Percentiles rank a stretch among this genome's conserved stretches.
These are phyloP conservation scores for Pholiota molesta DNA, from an alignment of 768 basidiomycete species.

Conservation along the genomic window DNA sequence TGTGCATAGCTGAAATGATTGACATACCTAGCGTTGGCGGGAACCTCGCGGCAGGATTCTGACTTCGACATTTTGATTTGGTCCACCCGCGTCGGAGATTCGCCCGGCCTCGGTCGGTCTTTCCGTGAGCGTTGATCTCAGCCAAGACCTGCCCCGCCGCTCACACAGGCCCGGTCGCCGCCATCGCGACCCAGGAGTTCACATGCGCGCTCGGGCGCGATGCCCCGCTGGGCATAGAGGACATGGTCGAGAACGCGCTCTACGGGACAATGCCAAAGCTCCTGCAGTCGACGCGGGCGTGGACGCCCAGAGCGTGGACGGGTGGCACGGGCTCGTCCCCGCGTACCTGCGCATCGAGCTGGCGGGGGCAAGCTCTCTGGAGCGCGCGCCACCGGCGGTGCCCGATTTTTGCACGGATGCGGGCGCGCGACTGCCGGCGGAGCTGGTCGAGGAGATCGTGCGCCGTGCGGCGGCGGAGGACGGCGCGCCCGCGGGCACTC, in stretches of 20 bases:
- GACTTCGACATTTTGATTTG: too few species aligned
- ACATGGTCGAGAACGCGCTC: slow-evolving; percentile 6
- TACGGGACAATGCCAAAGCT: slow-evolving; percentile 13
- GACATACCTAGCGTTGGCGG: neutral
- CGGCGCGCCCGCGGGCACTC: too few species aligned
- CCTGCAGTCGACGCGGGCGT: slow-evolving; percentile 7
- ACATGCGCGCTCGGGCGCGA: slow-evolving; percentile 11
- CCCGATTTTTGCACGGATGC: neutral
- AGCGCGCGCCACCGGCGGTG: neutral
- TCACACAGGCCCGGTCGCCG: neutral
- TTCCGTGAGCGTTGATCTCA: too few species aligned
- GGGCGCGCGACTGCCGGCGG: slow-evolving; percentile 2
- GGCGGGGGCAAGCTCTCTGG: neutral
- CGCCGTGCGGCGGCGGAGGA: neutral
- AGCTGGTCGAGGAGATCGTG: slow-evolving; percentile 12
- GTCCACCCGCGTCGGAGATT: too few species aligned
- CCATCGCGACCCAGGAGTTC: slow-evolving; percentile 1
- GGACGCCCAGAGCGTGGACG: slow-evolving; percentile 13
- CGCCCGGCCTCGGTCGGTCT: too few species aligned
- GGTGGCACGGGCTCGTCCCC: slow-evolving; percentile 5
- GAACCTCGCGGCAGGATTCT: too few species aligned
- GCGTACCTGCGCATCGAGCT: slow-evolving; percentile 14
- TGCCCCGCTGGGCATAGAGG: slow-evolving; percentile 13
- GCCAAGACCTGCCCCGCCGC: too few species aligned
- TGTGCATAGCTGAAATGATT: neutral